Conservation (phyloP, 1,139 yeast genomes). For the Yamadazyma triangularis region DNA sequence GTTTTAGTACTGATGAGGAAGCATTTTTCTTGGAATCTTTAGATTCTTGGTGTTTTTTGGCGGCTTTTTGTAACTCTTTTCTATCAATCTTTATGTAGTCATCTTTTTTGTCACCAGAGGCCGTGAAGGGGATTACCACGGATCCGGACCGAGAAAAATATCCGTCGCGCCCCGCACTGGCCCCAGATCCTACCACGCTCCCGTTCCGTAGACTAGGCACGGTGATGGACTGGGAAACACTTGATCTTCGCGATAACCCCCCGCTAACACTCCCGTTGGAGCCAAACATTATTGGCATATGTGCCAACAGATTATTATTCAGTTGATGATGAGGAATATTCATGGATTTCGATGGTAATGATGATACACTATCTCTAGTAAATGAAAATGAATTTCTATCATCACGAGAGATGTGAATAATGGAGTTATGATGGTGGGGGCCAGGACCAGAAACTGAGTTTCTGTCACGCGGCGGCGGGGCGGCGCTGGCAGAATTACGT, state of each 20-base stretch:
- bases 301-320: conserved; percentile 37
- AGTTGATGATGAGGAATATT: conserved; percentile 47
- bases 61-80: conserved; percentile 8
- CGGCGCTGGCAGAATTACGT: no score
- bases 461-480: no score
- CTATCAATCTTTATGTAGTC: conserved; percentile 6
- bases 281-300: conserved; percentile 43
- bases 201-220: conserved; percentile 42
- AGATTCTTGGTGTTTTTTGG: conserved; percentile 5
- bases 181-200: conserved; percentile 29
- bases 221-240: conserved; percentile 33
- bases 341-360: conserved; percentile 46
- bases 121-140: conserved; percentile 37
- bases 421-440: conserved; percentile 33
- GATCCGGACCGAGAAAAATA: conserved; percentile 44
- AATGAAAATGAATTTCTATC: conserved; percentile 31
- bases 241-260: conserved; percentile 41
- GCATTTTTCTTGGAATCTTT: conserved; percentile 8
- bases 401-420: conserved; percentile 41
- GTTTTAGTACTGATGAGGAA: conserved; percentile 27
- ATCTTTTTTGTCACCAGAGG: conserved; percentile 27
- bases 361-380: conserved; percentile 38
- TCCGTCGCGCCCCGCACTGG: no score
- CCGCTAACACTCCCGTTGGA: conserved; percentile 40
- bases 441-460: conserved; percentile 22